These are phyloP conservation scores for Graphium sp. DNA, from an alignment of 2,329 filamentous ascomycete genomes.

Conservation along the genomic window DNA sequence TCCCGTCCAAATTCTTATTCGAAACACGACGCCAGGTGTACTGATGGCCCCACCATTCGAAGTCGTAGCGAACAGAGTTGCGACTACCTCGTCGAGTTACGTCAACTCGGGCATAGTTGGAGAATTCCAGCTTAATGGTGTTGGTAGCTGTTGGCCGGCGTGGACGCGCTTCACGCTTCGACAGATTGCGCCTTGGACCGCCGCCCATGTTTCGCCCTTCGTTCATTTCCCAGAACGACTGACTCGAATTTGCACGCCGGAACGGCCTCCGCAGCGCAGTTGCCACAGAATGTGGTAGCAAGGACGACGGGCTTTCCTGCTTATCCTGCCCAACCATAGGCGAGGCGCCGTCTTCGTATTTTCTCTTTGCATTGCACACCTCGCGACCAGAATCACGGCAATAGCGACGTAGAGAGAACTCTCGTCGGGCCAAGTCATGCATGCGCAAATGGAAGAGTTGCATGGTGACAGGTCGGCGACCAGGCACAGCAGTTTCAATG, in stretches of 20 bases:
- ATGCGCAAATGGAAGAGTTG: slow-evolving; percentile 88
- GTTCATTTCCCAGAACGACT: slow-evolving; percentile 1
- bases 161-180: slow-evolving; percentile 1
- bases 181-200: slow-evolving; percentile 1
- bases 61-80: slow-evolving; percentile 66
- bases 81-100: slow-evolving; percentile 48
- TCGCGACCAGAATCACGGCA: slow-evolving; percentile 86
- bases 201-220: slow-evolving; percentile 1
- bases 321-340: slow-evolving; percentile 1
- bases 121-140: slow-evolving; percentile 81
- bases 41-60: slow-evolving; percentile 79
- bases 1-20: slow-evolving; percentile 46
- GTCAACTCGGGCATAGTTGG: slow-evolving; percentile 89
- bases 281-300: slow-evolving; percentile 2
- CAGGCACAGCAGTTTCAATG: slow-evolving; percentile 46
- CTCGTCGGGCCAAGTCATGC: slow-evolving; percentile 72
- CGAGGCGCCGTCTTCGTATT: slow-evolving; percentile 29
- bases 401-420: slow-evolving; percentile 84
- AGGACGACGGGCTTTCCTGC: slow-evolving; percentile 4
- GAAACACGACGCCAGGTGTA: slow-evolving; percentile 71
- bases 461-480: slow-evolving; percentile 25
- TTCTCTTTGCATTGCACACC: slow-evolving; percentile 70
- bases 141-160: slow-evolving; percentile 31
- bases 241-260: slow-evolving; percentile 1
- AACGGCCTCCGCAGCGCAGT: slow-evolving; percentile 3